phyloP scores from a whole-genome alignment of 352 stramenopile genomes.

The Phytophthora pinifolia region DNA sequence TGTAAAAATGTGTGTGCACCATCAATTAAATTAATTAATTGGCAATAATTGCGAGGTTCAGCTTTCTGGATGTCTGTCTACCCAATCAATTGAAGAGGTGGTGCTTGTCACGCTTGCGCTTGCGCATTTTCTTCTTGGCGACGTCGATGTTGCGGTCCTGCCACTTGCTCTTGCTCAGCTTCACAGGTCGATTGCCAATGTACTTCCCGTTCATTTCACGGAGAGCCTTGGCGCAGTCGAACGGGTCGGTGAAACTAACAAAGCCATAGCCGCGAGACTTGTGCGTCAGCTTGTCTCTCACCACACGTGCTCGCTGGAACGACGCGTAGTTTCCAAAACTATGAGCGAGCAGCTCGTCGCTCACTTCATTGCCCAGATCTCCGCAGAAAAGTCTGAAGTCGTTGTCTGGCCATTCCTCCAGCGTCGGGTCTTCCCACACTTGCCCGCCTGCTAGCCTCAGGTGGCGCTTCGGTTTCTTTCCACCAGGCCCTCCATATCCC shows the following conservation, averaged over 20 bases:
- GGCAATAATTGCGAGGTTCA: background rate
- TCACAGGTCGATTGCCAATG: slow-evolving; percentile 93
- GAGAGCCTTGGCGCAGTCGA: slow-evolving; percentile 94
- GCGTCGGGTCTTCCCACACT: slow-evolving; percentile 91
- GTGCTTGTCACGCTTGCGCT: slow-evolving; percentile 79
- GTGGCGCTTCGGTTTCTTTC: slow-evolving; percentile 49
- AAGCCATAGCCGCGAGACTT: slow-evolving; percentile 96
- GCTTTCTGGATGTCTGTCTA: no score
- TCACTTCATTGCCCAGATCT: slow-evolving; percentile 93
- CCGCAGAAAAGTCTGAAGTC: slow-evolving; percentile 97
- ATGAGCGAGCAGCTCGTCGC: slow-evolving; percentile 83
- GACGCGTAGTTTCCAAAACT: slow-evolving; percentile 73
- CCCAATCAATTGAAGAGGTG: slow-evolving; percentile 63
- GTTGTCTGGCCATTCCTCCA: slow-evolving; percentile 95
- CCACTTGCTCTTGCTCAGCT: slow-evolving; percentile 95
- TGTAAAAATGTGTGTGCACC: background rate
- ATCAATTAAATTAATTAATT: no score
- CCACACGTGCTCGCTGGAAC: slow-evolving; percentile 79
- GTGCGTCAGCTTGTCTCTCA: slow-evolving; percentile 85
- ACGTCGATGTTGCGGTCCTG: slow-evolving; percentile 93
- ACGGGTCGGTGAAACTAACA: slow-evolving; percentile 92
- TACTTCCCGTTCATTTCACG: slow-evolving; percentile 97
- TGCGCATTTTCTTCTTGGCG: slow-evolving; percentile 87
- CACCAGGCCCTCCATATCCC: background rate
- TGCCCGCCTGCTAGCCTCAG: slow-evolving; percentile 79